Percentiles rank a stretch among this genome's conserved stretches.
phyloP scores from a whole-genome alignment of 805 yeast genomes.

The Zygoascus ofunaensis region DNA sequence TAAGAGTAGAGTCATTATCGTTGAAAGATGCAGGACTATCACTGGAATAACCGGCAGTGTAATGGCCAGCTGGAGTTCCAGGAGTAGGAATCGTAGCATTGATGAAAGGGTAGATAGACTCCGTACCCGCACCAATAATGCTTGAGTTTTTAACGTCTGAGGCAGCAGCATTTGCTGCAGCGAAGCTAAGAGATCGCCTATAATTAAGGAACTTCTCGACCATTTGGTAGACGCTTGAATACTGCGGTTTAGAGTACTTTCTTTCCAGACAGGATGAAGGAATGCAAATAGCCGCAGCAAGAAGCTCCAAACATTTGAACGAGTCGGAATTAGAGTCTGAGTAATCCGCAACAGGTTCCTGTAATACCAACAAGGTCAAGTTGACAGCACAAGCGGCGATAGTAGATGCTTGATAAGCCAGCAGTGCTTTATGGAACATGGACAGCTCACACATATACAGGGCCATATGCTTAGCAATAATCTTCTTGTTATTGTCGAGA shows the following conservation, averaged over 20 bases:
- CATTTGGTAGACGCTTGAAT: slow-evolving; percentile 7
- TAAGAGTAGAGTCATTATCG: neutral
- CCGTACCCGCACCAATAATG: neutral
- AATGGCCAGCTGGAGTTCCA: slow-evolving; percentile 1
- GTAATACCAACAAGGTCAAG: slow-evolving; percentile 18
- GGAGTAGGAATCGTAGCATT: slow-evolving; percentile 11
- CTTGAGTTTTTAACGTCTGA: too few species aligned
- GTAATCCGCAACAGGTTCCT: slow-evolving; percentile 1
- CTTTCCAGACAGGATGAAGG: slow-evolving; percentile 13
- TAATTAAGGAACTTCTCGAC: slow-evolving; percentile 6
- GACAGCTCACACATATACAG: slow-evolving; percentile 31
- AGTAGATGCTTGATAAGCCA: slow-evolving; percentile 24
- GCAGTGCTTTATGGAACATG: slow-evolving; percentile 25
- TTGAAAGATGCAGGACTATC: neutral
- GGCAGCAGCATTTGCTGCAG: neutral
- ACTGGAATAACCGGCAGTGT: neutral
- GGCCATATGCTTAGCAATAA: slow-evolving; percentile 16
- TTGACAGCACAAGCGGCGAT: slow-evolving; percentile 30
- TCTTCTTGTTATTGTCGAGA: neutral
- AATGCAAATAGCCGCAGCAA: slow-evolving; percentile 10
- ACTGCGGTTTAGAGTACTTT: slow-evolving; percentile 13
- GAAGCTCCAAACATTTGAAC: slow-evolving; percentile 13
- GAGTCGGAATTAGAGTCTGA: slow-evolving; percentile 1
- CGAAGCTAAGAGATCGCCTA: neutral
- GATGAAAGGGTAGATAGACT: slow-evolving; percentile 4